Percentiles rank a stretch among this genome's conserved stretches.
Conservation (phyloP, 2,329 filamentous ascomycete species). For the Hypoxylon sp. region DNA sequence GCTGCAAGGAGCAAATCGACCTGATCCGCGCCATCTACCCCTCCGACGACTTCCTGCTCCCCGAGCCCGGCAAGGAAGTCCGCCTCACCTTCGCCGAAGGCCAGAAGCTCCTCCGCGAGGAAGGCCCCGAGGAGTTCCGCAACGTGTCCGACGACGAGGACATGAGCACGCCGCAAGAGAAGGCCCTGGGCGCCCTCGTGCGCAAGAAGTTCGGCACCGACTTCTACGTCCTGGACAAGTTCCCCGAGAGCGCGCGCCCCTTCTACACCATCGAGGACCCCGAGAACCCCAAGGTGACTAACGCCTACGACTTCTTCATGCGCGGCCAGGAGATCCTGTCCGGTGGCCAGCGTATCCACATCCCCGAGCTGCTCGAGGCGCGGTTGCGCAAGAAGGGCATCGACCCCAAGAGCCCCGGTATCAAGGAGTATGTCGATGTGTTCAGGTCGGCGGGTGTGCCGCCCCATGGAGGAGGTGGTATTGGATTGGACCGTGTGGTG, state of each 20-base stretch:
- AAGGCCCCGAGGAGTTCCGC: constrained; percentile 75
- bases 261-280: constrained; percentile 86
- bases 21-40: constrained; percentile 80
- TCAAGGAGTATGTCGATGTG: constrained; percentile 90
- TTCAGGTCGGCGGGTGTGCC: constrained; percentile 87
- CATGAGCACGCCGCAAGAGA: constrained; percentile 85
- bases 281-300: constrained; percentile 69
- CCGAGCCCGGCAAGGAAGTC: constrained; percentile 80
- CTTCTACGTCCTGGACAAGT: constrained; percentile 98
- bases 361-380: constrained; percentile 80
- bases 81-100: constrained; percentile 84
- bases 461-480: constrained; percentile 91
- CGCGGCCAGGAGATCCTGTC: constrained; percentile 93
- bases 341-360: constrained; percentile 92
- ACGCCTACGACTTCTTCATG: constrained; percentile 81
- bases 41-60: constrained; percentile 83
- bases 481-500: constrained; percentile 90
- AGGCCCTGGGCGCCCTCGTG: constrained; percentile 88
- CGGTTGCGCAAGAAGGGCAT: constrained; percentile 85
- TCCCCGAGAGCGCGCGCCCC: constrained; percentile 87
- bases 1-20: constrained; percentile 80
- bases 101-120: constrained; percentile 81
- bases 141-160: constrained; percentile 84
- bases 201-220: constrained; percentile 92
- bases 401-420: constrained; percentile 79